Percentiles rank a stretch among this genome's conserved stretches.
phyloP scores from a whole-genome alignment of 176 grass and related monocot genomes.

The Ensete ventricosum region DNA sequence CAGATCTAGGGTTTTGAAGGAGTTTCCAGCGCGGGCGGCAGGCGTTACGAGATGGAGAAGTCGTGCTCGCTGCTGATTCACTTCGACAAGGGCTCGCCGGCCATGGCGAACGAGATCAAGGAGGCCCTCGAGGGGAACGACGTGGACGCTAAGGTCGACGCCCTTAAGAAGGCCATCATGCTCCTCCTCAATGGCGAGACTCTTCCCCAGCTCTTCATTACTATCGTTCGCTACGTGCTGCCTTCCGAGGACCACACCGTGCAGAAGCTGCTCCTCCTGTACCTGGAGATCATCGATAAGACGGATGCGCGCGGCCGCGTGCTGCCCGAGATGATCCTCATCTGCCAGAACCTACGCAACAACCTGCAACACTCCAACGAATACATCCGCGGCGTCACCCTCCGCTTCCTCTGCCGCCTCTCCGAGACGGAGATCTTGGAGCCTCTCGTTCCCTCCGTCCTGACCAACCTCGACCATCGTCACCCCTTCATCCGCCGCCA shows the following conservation, averaged over 20 bases:
- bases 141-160: slow-evolving; percentile 15
- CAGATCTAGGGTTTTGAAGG: slow-evolving; percentile 8
- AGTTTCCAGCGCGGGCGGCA: neutral
- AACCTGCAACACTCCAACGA: slow-evolving; percentile 79
- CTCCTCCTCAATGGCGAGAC: slow-evolving; percentile 19
- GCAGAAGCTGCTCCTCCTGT: slow-evolving; percentile 14
- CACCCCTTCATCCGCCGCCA: slow-evolving; percentile 72
- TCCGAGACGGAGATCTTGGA: slow-evolving; percentile 70
- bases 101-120: slow-evolving; percentile 25
- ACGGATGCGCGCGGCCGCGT: slow-evolving; percentile 29
- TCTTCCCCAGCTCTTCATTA: slow-evolving; percentile 20
- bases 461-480: slow-evolving; percentile 69
- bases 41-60: slow-evolving; percentile 11
- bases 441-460: slow-evolving; percentile 63
- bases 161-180: slow-evolving; percentile 21
- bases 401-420: slow-evolving; percentile 62
- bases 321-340: slow-evolving; percentile 92
- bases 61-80: slow-evolving; percentile 16
- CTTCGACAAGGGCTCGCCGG: slow-evolving; percentile 23
- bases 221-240: slow-evolving; percentile 19
- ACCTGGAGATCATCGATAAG: slow-evolving; percentile 24
- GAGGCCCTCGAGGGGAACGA: slow-evolving; percentile 19
- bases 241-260: slow-evolving; percentile 22
- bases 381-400: slow-evolving; percentile 64
- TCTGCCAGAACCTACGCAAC: slow-evolving; percentile 85